phyloP scores from a whole-genome alignment of 768 basidiomycete genomes.

The Collybia mongolica region DNA sequence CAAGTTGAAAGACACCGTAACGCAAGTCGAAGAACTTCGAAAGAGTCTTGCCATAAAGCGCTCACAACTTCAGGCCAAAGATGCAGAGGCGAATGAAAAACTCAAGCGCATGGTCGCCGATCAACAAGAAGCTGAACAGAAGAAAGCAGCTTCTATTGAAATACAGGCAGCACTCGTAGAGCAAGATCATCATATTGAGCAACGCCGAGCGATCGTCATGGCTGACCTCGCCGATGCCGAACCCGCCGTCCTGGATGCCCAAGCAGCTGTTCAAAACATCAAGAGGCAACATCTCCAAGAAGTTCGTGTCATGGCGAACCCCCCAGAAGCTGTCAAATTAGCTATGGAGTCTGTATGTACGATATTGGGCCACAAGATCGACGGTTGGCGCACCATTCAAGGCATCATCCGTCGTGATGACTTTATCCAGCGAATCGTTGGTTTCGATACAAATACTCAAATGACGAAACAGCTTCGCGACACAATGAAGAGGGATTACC shows the following conservation, averaged over 20 bases:
- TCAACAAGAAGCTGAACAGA: slow-evolving; percentile 98
- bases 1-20: slow-evolving; percentile 93
- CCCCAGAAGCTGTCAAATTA: slow-evolving; percentile 94
- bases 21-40: slow-evolving; percentile 93
- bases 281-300: slow-evolving; percentile 94
- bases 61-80: slow-evolving; percentile 88
- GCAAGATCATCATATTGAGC: slow-evolving; percentile 86
- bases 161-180: slow-evolving; percentile 92
- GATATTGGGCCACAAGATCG: slow-evolving; percentile 93
- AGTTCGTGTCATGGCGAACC: slow-evolving; percentile 97
- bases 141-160: slow-evolving; percentile 94
- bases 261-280: slow-evolving; percentile 96
- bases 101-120: slow-evolving; percentile 97
- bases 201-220: slow-evolving; percentile 87
- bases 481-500: slow-evolving; percentile 88
- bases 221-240: slow-evolving; percentile 97
- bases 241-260: slow-evolving; percentile 93
- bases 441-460: slow-evolving; percentile 88
- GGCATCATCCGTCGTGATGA: slow-evolving; percentile 94
- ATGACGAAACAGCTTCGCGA: slow-evolving; percentile 92
- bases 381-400: slow-evolving; percentile 95
- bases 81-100: slow-evolving; percentile 95
- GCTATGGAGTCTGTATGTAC: slow-evolving; percentile 99
- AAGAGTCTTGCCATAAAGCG: slow-evolving; percentile 95
- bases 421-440: slow-evolving; percentile 94